These are phyloP conservation scores for Monascus purpureus DNA, from an alignment of 495 filamentous ascomycete genomes.

Conservation along the genomic window DNA sequence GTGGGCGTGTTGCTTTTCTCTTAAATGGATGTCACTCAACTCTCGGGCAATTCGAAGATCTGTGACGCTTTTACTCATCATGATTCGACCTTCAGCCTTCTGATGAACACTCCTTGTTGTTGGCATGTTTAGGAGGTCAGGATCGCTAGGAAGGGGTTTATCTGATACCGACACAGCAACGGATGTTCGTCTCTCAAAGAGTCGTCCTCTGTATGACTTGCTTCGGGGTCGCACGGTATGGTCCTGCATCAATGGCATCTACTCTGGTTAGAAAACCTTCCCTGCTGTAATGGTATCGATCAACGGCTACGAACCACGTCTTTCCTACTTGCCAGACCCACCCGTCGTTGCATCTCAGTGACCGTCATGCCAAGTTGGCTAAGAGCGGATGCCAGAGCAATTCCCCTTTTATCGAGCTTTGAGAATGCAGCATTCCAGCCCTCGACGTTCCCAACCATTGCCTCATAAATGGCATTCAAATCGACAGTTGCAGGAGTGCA, in stretches of 20 bases:
- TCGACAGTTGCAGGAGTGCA: conserved; percentile 31
- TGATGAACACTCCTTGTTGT: conserved; percentile 3
- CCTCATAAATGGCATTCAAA: conserved; percentile 51
- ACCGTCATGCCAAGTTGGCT: conserved; percentile 52
- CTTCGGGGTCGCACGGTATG: conserved; percentile 4
- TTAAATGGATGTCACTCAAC: no score
- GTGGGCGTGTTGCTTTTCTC: no score
- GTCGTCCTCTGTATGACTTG: conserved; percentile 10
- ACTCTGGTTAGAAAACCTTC: conserved; percentile 2
- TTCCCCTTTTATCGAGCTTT: conserved; percentile 51
- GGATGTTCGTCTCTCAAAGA: conserved; percentile 10
- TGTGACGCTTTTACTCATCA: conserved; percentile 11
- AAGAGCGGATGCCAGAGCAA: conserved; percentile 44
- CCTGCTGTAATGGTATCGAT: no score
- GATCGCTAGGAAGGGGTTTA: conserved; percentile 25
- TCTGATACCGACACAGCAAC: conserved; percentile 4
- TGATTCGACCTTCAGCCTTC: conserved; percentile 3
- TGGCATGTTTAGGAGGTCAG: conserved; percentile 6
- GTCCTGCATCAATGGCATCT: conserved; percentile 13
- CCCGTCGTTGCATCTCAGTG: conserved; percentile 63
- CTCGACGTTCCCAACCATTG: conserved; percentile 73
- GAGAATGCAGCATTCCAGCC: conserved; percentile 70
- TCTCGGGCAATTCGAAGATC: conserved; percentile 5
- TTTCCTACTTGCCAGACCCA: conserved; percentile 57
- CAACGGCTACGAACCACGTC: conserved; percentile 28